Evolutionary conservation across 1,139 yeast species (phyloP), one percentile per base, ranked within the genome.

Genomic region (Suhomyces wounanorum): DNA sequence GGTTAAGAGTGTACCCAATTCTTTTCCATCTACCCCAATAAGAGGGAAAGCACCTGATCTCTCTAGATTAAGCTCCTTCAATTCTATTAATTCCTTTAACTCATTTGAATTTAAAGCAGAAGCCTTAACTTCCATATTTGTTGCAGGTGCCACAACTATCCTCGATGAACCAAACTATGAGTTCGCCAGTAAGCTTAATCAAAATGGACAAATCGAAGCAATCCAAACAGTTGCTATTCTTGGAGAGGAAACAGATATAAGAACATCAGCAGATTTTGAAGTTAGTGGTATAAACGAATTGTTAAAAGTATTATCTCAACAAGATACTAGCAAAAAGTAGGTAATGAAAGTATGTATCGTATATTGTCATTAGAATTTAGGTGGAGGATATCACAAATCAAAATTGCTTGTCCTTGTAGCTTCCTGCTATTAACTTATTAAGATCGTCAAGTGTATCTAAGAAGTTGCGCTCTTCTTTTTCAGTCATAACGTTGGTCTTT

Each of bases 261-360:
- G 78, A 52, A 85, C 87, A 1, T 78, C 77, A 50, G 96, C 97
- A 1, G 79, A 75, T 40, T 87, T 82, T 59, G 83, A 84, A 50
- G 84, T 89, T 14, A 81, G 82, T 52, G 97, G 97, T 55, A 81
- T 87, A 59, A 90, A 89, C 62, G 94, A 89, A 55, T 72, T 91
- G 48, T 78, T 90, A 60, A 74, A 78, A 30, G 70, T 85, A 37
- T 67, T 85, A 36, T 63, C 73, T 7, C 57, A 59, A 26, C 56
- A 51, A n/a, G 30, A 23, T 14, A 8, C 10, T 25, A 11, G 35
- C 14, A 31, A 31, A 31, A 31, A 10, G 3, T 13, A 13, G 16
- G 14, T 7, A 31, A 14, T 33, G 13, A 30, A 30, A 30, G 33
- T 30, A 14, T 33, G 11, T 33, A 33, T 33, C 37, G 37, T 33